These are phyloP conservation scores for Dichotomocladium elegans DNA, from an alignment of 371 early-diverging fungal genomes.

Conservation along the genomic window DNA sequence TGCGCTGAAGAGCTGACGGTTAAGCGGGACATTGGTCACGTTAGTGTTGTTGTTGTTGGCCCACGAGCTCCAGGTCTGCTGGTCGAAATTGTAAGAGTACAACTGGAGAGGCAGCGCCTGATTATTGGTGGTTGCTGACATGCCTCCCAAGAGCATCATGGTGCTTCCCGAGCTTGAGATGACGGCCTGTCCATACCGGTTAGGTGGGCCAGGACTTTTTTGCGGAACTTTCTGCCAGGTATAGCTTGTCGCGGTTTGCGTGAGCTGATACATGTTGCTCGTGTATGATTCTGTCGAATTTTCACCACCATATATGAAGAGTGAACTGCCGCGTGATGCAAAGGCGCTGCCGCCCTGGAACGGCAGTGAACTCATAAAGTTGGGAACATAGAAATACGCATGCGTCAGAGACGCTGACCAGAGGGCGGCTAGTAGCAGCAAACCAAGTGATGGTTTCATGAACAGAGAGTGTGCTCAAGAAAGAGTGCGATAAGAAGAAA, in stretches of 20 bases:
- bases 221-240: conserved; percentile 20
- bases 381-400: conserved; percentile 18
- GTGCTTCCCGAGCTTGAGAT: conserved; percentile 7
- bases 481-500: not conserved
- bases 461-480: too few relatives aligned
- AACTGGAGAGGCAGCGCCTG: conserved; percentile 10
- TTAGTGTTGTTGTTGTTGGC: conserved; percentile 3
- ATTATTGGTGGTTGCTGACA: not conserved
- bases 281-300: conserved; percentile 16
- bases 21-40: conserved; percentile 8
- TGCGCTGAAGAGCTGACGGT: conserved; percentile 21
- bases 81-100: conserved; percentile 11
- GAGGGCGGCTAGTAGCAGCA: not conserved
- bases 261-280: conserved; percentile 21
- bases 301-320: conserved; percentile 27
- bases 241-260: conserved; percentile 9
- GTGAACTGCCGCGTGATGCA: conserved; percentile 15
- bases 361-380: conserved; percentile 16
- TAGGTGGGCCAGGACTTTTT: conserved; percentile 6
- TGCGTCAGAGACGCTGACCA: conserved; percentile 4
- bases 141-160: conserved; percentile 18
- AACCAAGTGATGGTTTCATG: not conserved
- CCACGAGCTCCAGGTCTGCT: conserved; percentile 7
- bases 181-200: conserved; percentile 19
- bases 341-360: conserved; percentile 26